phyloP scores from a whole-genome alignment of 2,329 filamentous ascomycete species.

The Xylariaceae sp. region DNA sequence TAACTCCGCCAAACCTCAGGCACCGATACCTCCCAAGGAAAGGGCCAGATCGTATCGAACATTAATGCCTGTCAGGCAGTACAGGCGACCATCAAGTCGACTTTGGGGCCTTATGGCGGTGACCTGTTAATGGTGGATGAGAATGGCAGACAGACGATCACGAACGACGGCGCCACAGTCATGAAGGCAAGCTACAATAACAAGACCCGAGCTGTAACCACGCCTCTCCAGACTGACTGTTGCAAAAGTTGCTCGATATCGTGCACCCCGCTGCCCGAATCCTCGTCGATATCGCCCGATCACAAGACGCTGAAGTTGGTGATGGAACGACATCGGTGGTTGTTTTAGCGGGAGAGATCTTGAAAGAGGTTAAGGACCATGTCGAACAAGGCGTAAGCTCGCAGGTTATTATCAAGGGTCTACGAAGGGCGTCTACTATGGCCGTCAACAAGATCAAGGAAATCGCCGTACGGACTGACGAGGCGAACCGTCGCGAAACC shows the following conservation, averaged over 20 bases:
- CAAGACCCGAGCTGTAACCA: background rate
- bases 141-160: slow-evolving; percentile 95
- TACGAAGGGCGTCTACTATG: slow-evolving; percentile 82
- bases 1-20: slow-evolving; percentile 48
- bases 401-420: slow-evolving; percentile 94
- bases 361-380: slow-evolving; percentile 94
- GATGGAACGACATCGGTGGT: slow-evolving; percentile 98
- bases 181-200: slow-evolving; percentile 72
- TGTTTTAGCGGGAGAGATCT: slow-evolving; percentile 91
- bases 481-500: slow-evolving; percentile 81
- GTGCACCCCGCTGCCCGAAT: slow-evolving; percentile 96
- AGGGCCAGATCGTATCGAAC: slow-evolving; percentile 94
- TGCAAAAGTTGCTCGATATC: slow-evolving; percentile 81
- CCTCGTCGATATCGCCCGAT: slow-evolving; percentile 95
- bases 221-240: slow-evolving; percentile 3
- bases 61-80: slow-evolving; percentile 98
- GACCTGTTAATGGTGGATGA: slow-evolving; percentile 93
- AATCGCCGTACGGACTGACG: slow-evolving; percentile 81
- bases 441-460: slow-evolving; percentile 99
- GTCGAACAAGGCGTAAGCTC: slow-evolving; percentile 96
- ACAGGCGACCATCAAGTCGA: slow-evolving; percentile 92
- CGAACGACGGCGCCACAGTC: slow-evolving; percentile 97
- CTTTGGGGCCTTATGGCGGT: slow-evolving; percentile 92
- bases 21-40: slow-evolving; percentile 95
- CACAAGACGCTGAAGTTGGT: slow-evolving; percentile 97